Evolutionary conservation across 1,139 yeast species (phyloP).

Genomic region (Sugiyamaella pinicola): DNA sequence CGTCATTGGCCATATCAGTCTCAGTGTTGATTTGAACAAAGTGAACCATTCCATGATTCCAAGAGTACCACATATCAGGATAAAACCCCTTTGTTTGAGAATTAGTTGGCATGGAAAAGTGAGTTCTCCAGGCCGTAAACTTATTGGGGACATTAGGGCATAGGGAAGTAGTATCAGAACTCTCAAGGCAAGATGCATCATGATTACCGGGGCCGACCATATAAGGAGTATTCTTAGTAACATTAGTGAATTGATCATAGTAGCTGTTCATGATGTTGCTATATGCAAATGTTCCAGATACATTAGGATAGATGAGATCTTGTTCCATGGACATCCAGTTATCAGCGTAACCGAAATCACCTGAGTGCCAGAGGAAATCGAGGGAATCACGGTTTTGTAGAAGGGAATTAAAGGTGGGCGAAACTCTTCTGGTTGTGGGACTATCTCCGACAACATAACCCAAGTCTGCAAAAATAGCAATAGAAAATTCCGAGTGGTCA

Average conservation of each 20-base stretch:
- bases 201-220: constrained; percentile 40
- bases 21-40: constrained; percentile 33
- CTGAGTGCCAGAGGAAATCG: constrained; percentile 35
- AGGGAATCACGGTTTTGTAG: constrained; percentile 22
- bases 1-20: constrained; percentile 33
- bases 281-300: constrained; percentile 13
- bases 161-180: constrained; percentile 19
- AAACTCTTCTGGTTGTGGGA: constrained; percentile 24
- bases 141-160: constrained; percentile 36
- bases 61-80: constrained; percentile 36
- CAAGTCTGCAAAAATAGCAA: constrained; percentile 29
- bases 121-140: constrained; percentile 33
- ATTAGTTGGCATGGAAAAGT: constrained; percentile 35
- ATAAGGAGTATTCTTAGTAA: constrained; percentile 33
- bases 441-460: constrained; percentile 31
- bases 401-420: constrained; percentile 21
- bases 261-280: constrained; percentile 26
- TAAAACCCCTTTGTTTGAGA: constrained; percentile 26
- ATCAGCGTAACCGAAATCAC: constrained; percentile 38
- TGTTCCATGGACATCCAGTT: constrained; percentile 34
- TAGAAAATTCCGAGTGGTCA: constrained; percentile 22
- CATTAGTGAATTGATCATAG: constrained; percentile 34
- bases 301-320: constrained; percentile 23
- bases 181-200: constrained; percentile 34
- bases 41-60: constrained; percentile 36